Evolutionary conservation across 441 rosid genomes (phyloP), one percentile per base, ranked within the genome.

Genomic region (Melastoma candidum): DNA sequence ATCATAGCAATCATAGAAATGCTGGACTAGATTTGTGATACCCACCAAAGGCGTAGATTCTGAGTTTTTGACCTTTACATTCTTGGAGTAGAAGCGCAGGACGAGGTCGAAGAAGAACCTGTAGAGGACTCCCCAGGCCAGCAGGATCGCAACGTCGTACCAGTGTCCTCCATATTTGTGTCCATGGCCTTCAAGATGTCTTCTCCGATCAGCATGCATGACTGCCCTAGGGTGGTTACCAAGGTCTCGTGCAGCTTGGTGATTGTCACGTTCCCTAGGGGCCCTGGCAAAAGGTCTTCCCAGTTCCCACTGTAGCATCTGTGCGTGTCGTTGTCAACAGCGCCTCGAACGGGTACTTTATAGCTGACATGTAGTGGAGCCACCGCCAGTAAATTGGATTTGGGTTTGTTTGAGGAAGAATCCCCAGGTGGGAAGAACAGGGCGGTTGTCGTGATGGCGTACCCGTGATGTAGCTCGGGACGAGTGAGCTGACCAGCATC

Each of bases 401-500:
- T 73, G 65, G 0, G 54, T 39, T 10, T 75, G 41, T 66, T 76
- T 78, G 54, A 80, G 45, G 70, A 80, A 78, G 63, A 83, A 80
- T 12, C 86, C 84, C 4, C 86, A 80, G 1, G 81, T 78, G n/a
- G 74, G 74, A 78, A 83, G 77, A 80, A 83, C 10, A 80, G 79
- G 47, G 84, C 82, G 0, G 87, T 80, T 10, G 86, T 78, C 39
- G 86, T 81, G 2, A 83, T 83, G 46, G 74, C 86, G 0, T 80
- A 1, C 86, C 86, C 0, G 84, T 76, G 67, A 78, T 76, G 65
- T 80, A 76, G 56, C 83, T 76, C 0, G 84, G 81, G 17, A 76
- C 90, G 8, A 80, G 76, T 2, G 90, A 80, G 55, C 90, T 80
- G 3, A 83, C 82, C 3, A 83, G 81, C 83, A 78, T 78, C 44